Evolutionary conservation across 345 rosid species (phyloP), one percentile per base, ranked within the genome.

Genomic region (Salix exigua): DNA sequence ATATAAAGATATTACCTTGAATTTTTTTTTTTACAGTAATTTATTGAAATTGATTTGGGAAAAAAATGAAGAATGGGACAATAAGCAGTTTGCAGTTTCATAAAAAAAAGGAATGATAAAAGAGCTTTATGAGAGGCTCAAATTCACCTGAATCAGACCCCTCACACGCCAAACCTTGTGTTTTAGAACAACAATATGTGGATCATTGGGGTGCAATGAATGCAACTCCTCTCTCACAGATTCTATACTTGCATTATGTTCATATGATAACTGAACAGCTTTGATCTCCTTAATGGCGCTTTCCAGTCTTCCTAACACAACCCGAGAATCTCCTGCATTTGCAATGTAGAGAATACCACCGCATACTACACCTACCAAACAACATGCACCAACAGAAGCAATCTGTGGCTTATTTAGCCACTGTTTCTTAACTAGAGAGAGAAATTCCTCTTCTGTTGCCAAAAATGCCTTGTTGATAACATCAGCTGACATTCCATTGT

Each of bases 151-250:
- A 82, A 96, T 94, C 55, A 96, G 80, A 74, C 99, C 99, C 88
- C 92, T 94, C 37, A 96, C 97, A 10, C 98, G 98, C 99, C 99
- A 96, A 77, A 94, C 98, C 60, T 90, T 91, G 83, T 94, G 94
- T 81, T 88, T 94, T 75, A 92, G 83, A n/a, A 94, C 91, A 62
- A 96, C 99, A 4, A 96, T 91, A 67, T 87, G 90, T 38, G 99
- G 96, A 86, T 96, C 98, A 83, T 96, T 73, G n/a, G 99, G 99
- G 86, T 96, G 98, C 89, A 91, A 82, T 53, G 84, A 76, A 44
- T 75, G 92, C 84, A 96, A 66, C 83, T 96, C 99, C 64, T 96
- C 94, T 85, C 99, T 89, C 86, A 96, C 98, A 30, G 95, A 90
- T 76, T 91, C 97, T 0, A 86, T 19, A 73, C 96, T 89, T 50